Base-by-base conservation (phyloP, 768 basidiomycete genomes). In the Boletellus ananiceps region DNA sequence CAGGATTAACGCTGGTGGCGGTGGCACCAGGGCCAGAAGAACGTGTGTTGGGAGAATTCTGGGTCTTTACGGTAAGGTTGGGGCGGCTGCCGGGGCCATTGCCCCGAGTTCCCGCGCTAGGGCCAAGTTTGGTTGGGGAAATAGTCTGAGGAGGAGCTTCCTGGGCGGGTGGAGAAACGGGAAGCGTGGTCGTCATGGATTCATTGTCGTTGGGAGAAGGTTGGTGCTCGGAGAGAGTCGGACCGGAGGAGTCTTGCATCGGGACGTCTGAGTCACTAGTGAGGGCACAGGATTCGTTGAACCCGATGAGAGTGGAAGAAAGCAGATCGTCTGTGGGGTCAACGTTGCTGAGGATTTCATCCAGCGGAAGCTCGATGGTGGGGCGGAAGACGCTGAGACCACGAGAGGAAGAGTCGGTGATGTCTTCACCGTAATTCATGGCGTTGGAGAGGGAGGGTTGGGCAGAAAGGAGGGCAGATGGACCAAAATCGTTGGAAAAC, bases 281-380 rank as follows among this genome's bases (percentile, higher is more conserved):
- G n/a, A 52, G 36, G 13, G 16, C 42, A 6, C 47, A 36, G 15
- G 47, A 34, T 11, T 59, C 58, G 1, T 34, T 47, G 21, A 55
- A 59, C 1, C 5, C n/a, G 5, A 50, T 40, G 40, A 55, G 15
- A 37, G 21, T 39, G 8, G 25, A 34, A 23, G 51, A 34, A 2
- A 35, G 2, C 32, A 25, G 40, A 16, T 63, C 66, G 19, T 68
- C 66, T 9, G 44, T 19, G 4, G 55, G 49, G 34, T 69, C 66
- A 3, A 66, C 56, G 41, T 23, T 68, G 48, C 58, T 62, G 51
- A 92, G 77, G 50, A 92, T 75, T 53, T 93, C 88, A 56, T 93
- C 88, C n/a, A 92, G 78, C 5, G 86, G 84, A 23, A 91, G 80
- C 63, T 92, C 88, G 60, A 91, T 90, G 37, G 90, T 91, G 0